These are phyloP conservation scores for Datura wrightii DNA, from an alignment of 257 asterid species.

Conservation along the genomic window DNA sequence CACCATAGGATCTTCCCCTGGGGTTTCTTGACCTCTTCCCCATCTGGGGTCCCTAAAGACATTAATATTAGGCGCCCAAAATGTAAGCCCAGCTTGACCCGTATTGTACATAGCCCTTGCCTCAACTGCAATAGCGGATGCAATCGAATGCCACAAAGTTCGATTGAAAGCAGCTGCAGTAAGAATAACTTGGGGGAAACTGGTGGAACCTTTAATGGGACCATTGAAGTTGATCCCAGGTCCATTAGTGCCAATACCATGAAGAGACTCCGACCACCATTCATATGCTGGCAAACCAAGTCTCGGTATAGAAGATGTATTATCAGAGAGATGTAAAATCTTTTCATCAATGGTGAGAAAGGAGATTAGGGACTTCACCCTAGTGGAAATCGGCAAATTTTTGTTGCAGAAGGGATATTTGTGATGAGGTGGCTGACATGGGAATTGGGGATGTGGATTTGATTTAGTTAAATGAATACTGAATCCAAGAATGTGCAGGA, in stretches of 20 bases:
- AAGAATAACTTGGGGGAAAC: conserved; percentile 85
- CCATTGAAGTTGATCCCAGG: conserved; percentile 85
- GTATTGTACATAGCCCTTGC: conserved; percentile 75
- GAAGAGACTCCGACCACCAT: conserved; percentile 99
- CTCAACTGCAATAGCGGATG: conserved; percentile 69
- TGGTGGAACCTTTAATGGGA: conserved; percentile 61
- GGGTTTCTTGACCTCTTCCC: conserved; percentile 99
- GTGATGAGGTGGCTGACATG: conserved; percentile 67
- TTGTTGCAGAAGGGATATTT: conserved; percentile 70
- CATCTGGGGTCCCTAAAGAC: conserved; percentile 93
- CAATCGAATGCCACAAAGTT: conserved; percentile 67
- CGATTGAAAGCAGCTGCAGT: conserved; percentile 82
- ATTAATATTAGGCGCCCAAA: conserved; percentile 93
- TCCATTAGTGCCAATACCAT: conserved; percentile 79
- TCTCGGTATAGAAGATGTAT: conserved; percentile 64
- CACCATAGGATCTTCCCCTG: conserved; percentile 95
- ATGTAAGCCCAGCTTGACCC: conserved; percentile 91
- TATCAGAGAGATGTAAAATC: conserved; percentile 70
- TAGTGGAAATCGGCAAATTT: conserved; percentile 48
- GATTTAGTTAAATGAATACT: not conserved
- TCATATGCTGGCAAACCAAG: conserved; percentile 79
- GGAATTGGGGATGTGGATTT: conserved; percentile 35
- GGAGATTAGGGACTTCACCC: conserved; percentile 72
- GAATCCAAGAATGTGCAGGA: not conserved
- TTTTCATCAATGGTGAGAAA: conserved; percentile 75